Evolutionary conservation across 208 protist genomes (phyloP), one percentile per base, ranked within the genome.

Genomic region (Wallacemonas sp.): DNA sequence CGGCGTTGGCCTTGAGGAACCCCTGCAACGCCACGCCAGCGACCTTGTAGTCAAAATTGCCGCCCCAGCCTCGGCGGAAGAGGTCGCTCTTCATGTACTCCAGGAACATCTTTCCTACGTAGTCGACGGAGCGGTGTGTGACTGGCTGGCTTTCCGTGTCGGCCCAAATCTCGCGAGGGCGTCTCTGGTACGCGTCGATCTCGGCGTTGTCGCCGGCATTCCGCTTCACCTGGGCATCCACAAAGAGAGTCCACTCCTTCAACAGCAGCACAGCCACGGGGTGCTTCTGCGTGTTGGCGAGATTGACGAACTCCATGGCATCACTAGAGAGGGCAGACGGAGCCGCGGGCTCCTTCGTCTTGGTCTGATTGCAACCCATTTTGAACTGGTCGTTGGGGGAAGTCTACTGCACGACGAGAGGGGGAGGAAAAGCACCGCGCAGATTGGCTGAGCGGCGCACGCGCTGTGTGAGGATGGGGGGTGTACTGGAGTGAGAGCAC

Each of bases 41-140:
- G 10, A 95, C 86, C 55, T 82, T 85, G 70, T 95, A 95, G 57
- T 93, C 82, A 61, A 95, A 95, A 41, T 88, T 90, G 22, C 89
- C 89, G 12, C 84, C 82, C 89, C 89, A 95, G 25, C 79, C 79
- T 4, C 84, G 75, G 39, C 76, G 62, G 16, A 72, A 82, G 10
- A 95, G 73, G 36, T 95, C 86, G 11, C 69, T 73, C 61, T 80
- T 86, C 44, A 95, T 74, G 69, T 90, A 93, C 52, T 86, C 73
- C n/a, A 95, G 76, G 65, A 95, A 95, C 46, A 81, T 74, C 67
- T 93, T 92, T 14, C 89, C 89, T 14, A 95, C 86, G 36, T 88
- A 62, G 55, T 95, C 89, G 23, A 93, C 84, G 0, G 84, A 89
- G 1, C 78, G 72, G 81, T 95, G 89, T 3, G 86, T 84, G 0